phyloP scores from a whole-genome alignment of 176 grass and related monocot genomes.

The Chrysopogon serrulatus region DNA sequence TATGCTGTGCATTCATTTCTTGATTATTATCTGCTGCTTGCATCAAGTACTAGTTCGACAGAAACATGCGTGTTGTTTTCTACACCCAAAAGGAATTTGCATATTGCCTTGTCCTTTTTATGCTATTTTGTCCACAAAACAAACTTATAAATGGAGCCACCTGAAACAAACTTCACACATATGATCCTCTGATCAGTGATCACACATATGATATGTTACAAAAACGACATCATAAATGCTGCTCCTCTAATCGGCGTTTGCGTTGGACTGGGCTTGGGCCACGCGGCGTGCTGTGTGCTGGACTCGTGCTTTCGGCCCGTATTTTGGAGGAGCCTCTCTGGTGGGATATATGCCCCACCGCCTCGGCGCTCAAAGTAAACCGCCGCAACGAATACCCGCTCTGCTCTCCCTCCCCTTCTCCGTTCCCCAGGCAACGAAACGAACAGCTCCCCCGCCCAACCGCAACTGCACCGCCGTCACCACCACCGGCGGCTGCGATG shows the following conservation, averaged over 20 bases:
- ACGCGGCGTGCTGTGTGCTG: background rate
- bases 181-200: too few species aligned
- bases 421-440: background rate
- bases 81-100: too few species aligned
- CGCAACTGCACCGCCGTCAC: too few species aligned
- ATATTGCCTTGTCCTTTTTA: too few species aligned
- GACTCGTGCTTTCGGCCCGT: background rate
- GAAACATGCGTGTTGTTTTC: too few species aligned
- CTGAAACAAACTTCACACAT: too few species aligned
- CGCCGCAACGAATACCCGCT: background rate
- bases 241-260: background rate
- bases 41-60: too few species aligned
- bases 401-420: background rate
- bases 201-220: too few species aligned
- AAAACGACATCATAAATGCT: background rate
- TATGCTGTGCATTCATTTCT: too few species aligned
- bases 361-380: background rate
- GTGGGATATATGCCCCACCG: background rate
- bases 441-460: background rate
- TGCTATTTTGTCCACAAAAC: too few species aligned
- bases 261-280: background rate
- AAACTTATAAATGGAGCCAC: background rate
- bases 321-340: background rate
- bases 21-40: too few species aligned
- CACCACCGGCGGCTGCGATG: background rate